Base-by-base conservation (phyloP, 2,329 filamentous ascomycete species). In the Aspergillus tanneri region DNA sequence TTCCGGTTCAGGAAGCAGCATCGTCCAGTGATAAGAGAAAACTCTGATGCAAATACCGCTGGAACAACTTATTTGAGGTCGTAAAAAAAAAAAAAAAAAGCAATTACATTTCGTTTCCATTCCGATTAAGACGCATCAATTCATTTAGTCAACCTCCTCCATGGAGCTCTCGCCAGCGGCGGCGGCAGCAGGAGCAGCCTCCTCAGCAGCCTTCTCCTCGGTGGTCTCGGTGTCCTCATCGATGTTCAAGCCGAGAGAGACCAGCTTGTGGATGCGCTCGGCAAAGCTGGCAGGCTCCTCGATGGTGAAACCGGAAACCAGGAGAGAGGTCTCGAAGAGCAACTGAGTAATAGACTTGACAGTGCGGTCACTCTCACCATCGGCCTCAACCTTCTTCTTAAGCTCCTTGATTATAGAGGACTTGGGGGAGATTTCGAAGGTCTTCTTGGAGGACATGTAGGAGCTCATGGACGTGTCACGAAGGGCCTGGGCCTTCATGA, bases 361-460 rank as follows among this genome's bases (percentile, higher is more conserved):
- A 51, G 91, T 96, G 74, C 91, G 90, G 83, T 97, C 93, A 74
- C 91, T 92, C 87, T 96, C 92, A 58, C 93, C 93, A 68, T 99
- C 93, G 52, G 86, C 72, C 83, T 97, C 93, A 55, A 97, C 90
- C 90, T 99, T 99, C 80, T 87, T 90, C 89, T 95, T 96, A 70
- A 99, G 87, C 84, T 97, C 93, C 85, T 95, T 88, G 81, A 99
- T 85, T 77, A 99, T 99, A 60, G 90, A 72, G 66, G 90, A 96
- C 83, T 93, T 92, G 75, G 93, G 93, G n/a, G 93, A 97, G 77
- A 99, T 97, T 82, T 99, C 93, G 64, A 99, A 97, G 24, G 93
- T 99, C 90, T 99, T 99, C 91, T 99, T 99, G 73, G 92, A 97
- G 61, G 90, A 95, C 93, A 99, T 99, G 88, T 99, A 99, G 66